Conservation (phyloP, 2,329 filamentous ascomycete species). For the Colletotrichum siamense region DNA sequence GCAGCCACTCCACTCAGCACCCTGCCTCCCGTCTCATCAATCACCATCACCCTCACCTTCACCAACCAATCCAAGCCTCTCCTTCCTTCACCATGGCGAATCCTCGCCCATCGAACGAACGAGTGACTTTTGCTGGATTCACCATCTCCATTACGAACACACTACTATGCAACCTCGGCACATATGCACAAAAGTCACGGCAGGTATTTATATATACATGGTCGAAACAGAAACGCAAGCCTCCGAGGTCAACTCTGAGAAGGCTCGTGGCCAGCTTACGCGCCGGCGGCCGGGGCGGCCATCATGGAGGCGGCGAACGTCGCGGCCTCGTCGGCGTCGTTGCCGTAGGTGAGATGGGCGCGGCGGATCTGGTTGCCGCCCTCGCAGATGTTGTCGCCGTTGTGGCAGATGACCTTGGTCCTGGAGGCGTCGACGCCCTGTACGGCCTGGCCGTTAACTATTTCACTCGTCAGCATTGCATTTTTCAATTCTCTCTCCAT, state of each 20-base stretch:
- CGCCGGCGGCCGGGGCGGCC: background rate
- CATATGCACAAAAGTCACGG: background rate
- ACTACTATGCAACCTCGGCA: background rate
- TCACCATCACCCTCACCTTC: background rate
- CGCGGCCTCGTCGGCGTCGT: slow-evolving; percentile 33
- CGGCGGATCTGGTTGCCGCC: slow-evolving; percentile 30
- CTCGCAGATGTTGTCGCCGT: slow-evolving; percentile 36
- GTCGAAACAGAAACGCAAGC: background rate
- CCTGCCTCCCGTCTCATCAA: background rate
- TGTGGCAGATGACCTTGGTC: slow-evolving; percentile 33
- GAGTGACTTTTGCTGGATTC: background rate
- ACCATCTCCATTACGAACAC: background rate
- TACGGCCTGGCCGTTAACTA: slow-evolving; percentile 16
- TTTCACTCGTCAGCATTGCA: background rate
- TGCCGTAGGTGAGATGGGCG: slow-evolving; percentile 31
- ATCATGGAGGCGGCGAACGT: slow-evolving; percentile 14
- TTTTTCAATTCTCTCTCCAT: too few species aligned
- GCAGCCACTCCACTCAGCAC: background rate
- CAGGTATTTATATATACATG: background rate
- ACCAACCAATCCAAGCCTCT: background rate
- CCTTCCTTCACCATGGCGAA: background rate
- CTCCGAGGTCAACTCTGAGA: slow-evolving; percentile 14
- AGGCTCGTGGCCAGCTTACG: background rate
- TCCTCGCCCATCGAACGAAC: background rate
- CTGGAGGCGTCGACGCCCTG: background rate